phyloP scores from a whole-genome alignment of 2,329 filamentous ascomycete genomes.

The Albophoma yamanashiensis region DNA sequence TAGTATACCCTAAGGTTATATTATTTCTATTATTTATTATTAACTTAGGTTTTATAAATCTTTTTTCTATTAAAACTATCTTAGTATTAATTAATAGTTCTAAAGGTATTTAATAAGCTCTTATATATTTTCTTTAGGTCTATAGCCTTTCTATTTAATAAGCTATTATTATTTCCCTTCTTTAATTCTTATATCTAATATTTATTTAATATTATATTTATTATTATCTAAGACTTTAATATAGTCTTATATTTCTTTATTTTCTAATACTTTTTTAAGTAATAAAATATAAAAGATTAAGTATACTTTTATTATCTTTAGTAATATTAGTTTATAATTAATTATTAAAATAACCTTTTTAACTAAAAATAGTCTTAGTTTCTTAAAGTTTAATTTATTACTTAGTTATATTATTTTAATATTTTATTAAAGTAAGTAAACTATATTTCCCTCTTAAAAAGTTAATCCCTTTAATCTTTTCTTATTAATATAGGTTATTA shows the following conservation, averaged over 20 bases:
- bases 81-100: neutral
- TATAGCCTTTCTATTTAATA: neutral
- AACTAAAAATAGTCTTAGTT: neutral
- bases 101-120: neutral
- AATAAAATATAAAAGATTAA: neutral
- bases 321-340: neutral
- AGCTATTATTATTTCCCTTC: neutral
- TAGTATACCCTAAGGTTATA: no score
- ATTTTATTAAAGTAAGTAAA: conserved; percentile 3
- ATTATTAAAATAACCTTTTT: neutral
- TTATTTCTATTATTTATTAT: no score
- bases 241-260: neutral
- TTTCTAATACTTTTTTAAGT: neutral
- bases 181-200: neutral
- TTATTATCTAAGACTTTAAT: neutral
- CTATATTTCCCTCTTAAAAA: conserved; percentile 2
- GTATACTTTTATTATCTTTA: neutral
- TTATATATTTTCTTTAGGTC: no score
- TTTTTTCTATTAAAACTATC: neutral
- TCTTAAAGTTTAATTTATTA: neutral
- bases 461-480: conserved; percentile 1
- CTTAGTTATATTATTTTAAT: no score
- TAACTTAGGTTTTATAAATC: no score
- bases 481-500: neutral
- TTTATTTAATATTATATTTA: neutral